These are phyloP conservation scores for Houttuynia cordata DNA, from an alignment of 164 flowering plant genomes.

Conservation along the genomic window DNA sequence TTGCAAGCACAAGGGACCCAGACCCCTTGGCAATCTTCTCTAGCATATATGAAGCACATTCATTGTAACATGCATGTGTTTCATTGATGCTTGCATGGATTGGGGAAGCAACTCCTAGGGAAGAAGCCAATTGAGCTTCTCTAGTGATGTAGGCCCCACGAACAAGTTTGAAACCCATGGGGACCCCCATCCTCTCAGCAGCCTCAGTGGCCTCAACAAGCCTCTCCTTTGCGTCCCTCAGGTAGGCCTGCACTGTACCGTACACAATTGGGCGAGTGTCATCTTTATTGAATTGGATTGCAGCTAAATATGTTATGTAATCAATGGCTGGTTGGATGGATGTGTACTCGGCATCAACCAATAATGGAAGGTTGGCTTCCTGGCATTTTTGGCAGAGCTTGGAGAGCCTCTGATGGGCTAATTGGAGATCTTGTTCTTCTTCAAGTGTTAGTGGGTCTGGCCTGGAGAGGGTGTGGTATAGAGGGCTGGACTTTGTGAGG, in stretches of 20 bases:
- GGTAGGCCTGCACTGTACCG: constrained; percentile 74
- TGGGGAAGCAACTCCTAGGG: constrained; percentile 58
- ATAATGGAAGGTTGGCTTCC: constrained; percentile 36
- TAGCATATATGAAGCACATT: constrained; percentile 55
- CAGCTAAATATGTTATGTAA: constrained; percentile 54
- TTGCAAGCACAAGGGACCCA: constrained; percentile 60
- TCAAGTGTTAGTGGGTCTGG: constrained; percentile 50
- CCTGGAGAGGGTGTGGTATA: constrained; percentile 46
- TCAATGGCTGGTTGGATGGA: constrained; percentile 78
- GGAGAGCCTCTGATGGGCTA: constrained; percentile 36
- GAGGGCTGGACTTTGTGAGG: constrained; percentile 49
- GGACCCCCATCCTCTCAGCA: constrained; percentile 58
- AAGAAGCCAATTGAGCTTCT: constrained; percentile 45
- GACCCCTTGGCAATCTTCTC: constrained; percentile 44
- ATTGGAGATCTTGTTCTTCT: constrained; percentile 56
- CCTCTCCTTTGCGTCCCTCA: constrained; percentile 71
- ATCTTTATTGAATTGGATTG: constrained; percentile 30
- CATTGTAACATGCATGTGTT: constrained; percentile 67
- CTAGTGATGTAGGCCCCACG: constrained; percentile 85
- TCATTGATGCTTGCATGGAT: constrained; percentile 52
- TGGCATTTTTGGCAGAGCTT: constrained; percentile 35
- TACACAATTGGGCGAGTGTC: constrained; percentile 33
- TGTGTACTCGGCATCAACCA: constrained; percentile 82
- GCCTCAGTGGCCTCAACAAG: constrained; percentile 26
- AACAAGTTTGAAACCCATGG: constrained; percentile 70